Evolutionary conservation across 768 basidiomycete species (phyloP), one percentile per base, ranked within the genome.

Genomic region (Psilocybe tampanensis): DNA sequence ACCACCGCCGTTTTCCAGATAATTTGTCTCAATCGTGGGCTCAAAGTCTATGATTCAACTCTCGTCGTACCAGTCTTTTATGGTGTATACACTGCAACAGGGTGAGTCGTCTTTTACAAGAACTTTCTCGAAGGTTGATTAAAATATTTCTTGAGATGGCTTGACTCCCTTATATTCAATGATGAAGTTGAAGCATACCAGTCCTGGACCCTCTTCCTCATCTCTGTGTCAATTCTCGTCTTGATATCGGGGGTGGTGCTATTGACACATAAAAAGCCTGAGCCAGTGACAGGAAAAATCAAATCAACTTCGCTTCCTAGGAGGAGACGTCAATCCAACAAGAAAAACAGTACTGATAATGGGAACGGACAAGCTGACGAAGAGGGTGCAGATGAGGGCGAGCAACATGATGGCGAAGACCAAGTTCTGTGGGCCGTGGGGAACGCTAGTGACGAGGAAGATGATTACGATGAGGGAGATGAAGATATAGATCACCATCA

Each of bases 1-100:
- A 68, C 84, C 44, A 94, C 94, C 0, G 95, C 94, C 2, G 85
- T 98, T 29, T 72, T 88, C 47, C 95, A 98, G 69, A 96, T 98
- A 55, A 85, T 94, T 42, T 95, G 94, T 69, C 78, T 98, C 41
- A 95, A 98, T 67, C 86, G 89, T 41, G 95, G 90, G 6, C 78
- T 96, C n/a, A 86, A 86, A 66, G 88, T 92, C 8, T 95, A 95
- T 63, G 95, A 94, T 66, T 92, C 90, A 17, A 93, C 92, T 0
- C 72, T 97, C 0, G 94, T 97, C 17, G 95, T 97, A 0, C 95
- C 96, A 0, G 88, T 95, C 13, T 97, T 98, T 69, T 98, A 96
- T 68, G 94, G 94, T 9, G 86, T 94, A 9, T 95, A 95, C 67
- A 95, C 93, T 0, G 90, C 89, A 2, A 80, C 84, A 21, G 92